Conservation (phyloP, 768 basidiomycete genomes). For the Jaapia argillacea region DNA sequence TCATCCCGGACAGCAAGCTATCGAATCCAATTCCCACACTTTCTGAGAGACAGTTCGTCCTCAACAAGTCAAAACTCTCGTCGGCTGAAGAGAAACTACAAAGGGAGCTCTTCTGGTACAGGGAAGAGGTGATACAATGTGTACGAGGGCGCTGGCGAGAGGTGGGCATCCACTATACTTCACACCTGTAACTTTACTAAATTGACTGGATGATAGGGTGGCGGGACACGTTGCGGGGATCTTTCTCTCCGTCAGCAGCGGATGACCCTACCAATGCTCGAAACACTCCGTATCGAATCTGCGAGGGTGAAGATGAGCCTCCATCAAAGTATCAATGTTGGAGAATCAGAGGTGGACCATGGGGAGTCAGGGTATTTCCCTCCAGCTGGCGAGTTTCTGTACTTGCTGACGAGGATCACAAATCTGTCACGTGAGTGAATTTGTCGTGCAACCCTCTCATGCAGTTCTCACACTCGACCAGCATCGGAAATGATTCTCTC, state of each 20-base stretch:
- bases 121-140: constrained; percentile 72
- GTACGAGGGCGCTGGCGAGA: constrained; percentile 78
- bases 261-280: constrained; percentile 72
- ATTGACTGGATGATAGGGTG: constrained; percentile 39
- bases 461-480: not conserved
- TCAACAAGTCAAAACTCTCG: constrained; percentile 61
- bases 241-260: constrained; percentile 71
- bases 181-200: not conserved
- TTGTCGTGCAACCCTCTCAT: not conserved
- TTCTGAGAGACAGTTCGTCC: constrained; percentile 85
- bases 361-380: constrained; percentile 33
- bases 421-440: constrained; percentile 55
- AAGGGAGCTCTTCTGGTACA: constrained; percentile 90
- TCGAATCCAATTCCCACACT: constrained; percentile 71
- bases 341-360: constrained; percentile 5
- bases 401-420: constrained; percentile 42
- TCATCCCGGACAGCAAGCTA: constrained; percentile 46
- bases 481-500: too few relatives aligned
- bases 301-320: constrained; percentile 51
- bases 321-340: constrained; percentile 16
- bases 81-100: constrained; percentile 49
- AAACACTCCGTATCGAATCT: constrained; percentile 60
- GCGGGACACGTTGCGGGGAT: constrained; percentile 65
- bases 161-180: constrained; percentile 32
- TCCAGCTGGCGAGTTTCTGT: constrained; percentile 51